Conservation (phyloP, 2,329 filamentous ascomycete species). For the Stachybotrys chartarum region DNA sequence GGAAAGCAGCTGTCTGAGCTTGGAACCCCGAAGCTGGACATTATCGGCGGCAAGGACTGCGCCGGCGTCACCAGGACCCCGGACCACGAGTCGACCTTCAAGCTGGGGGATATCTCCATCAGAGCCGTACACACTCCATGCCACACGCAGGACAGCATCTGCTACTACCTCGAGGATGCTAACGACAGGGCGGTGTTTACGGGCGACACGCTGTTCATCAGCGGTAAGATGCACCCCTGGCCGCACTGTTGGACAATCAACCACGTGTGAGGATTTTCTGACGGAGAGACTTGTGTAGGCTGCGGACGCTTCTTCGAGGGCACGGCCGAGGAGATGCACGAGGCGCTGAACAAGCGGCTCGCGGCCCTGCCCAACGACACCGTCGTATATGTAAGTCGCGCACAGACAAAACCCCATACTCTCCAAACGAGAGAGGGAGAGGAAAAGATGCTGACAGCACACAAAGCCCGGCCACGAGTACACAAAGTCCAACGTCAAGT, state of each 20-base stretch:
- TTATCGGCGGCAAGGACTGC: constrained; percentile 87
- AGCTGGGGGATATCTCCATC: constrained; percentile 74
- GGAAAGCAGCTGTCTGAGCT: constrained; percentile 31
- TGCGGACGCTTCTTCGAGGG: constrained; percentile 97
- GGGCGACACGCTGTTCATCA: constrained; percentile 93
- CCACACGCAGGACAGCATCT: constrained; percentile 98
- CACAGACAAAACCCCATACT: not conserved
- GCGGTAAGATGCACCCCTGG: constrained; percentile 43
- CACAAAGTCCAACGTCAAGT: constrained; percentile 94
- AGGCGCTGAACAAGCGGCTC: constrained; percentile 80
- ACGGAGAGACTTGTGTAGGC: constrained; percentile 40
- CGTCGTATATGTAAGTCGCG: constrained; percentile 67
- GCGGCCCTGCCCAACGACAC: constrained; percentile 81
- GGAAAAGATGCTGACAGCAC: not conserved
- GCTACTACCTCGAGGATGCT: constrained; percentile 83
- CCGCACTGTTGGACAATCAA: not conserved
- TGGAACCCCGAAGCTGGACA: constrained; percentile 55
- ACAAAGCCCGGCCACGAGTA: constrained; percentile 90
- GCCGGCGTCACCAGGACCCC: constrained; percentile 73
- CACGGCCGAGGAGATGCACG: constrained; percentile 83
- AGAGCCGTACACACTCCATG: constrained; percentile 92
- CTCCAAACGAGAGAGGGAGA: not conserved
- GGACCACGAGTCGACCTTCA: constrained; percentile 67
- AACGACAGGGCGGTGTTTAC: constrained; percentile 77
- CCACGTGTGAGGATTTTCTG: not conserved